Percentiles rank a stretch among this genome's conserved stretches.
These are phyloP conservation scores for Diospyros kaki DNA, from an alignment of 148 eudicot species.

Conservation along the genomic window DNA sequence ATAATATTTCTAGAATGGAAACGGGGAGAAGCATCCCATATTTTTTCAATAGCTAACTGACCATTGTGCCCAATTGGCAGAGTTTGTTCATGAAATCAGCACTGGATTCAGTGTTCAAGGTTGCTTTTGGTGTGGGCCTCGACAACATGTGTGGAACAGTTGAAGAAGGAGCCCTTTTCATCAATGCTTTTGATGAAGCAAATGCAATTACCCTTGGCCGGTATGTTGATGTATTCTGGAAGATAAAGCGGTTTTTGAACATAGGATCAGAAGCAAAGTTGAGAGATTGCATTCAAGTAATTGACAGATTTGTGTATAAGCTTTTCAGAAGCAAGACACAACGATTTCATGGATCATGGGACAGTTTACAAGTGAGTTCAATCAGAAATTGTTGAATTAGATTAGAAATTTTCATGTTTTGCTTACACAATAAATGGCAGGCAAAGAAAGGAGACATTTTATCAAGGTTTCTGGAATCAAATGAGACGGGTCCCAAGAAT, in stretches of 20 bases:
- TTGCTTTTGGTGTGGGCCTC: slow-evolving; percentile 26
- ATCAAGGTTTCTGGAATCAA: slow-evolving; percentile 26
- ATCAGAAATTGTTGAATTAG: no score
- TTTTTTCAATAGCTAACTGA: no score
- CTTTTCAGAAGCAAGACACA: slow-evolving; percentile 16
- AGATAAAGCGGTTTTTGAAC: slow-evolving; percentile 14
- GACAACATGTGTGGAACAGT: slow-evolving; percentile 21
- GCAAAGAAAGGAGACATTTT: slow-evolving; percentile 19
- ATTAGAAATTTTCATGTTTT: no score
- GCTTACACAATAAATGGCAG: no score
- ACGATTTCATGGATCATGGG: no score
- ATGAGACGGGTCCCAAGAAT: slow-evolving; percentile 26
- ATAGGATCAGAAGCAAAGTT: slow-evolving; percentile 20
- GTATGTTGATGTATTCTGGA: slow-evolving; percentile 18
- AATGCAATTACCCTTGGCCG: slow-evolving; percentile 11
- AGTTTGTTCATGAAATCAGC: slow-evolving; percentile 20
- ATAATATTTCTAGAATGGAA: no score
- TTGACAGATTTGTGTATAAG: slow-evolving; percentile 11
- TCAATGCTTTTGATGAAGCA: slow-evolving; percentile 25
- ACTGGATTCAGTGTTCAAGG: slow-evolving; percentile 22
- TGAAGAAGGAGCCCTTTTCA: slow-evolving; percentile 20
- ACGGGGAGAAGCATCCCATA: no score
- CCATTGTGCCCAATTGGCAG: no score
- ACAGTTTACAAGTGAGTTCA: no score
- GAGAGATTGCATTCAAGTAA: slow-evolving; percentile 18